Base-by-base conservation (phyloP, 2,329 filamentous ascomycete species). In the Pseudocercospora vitis region DNA sequence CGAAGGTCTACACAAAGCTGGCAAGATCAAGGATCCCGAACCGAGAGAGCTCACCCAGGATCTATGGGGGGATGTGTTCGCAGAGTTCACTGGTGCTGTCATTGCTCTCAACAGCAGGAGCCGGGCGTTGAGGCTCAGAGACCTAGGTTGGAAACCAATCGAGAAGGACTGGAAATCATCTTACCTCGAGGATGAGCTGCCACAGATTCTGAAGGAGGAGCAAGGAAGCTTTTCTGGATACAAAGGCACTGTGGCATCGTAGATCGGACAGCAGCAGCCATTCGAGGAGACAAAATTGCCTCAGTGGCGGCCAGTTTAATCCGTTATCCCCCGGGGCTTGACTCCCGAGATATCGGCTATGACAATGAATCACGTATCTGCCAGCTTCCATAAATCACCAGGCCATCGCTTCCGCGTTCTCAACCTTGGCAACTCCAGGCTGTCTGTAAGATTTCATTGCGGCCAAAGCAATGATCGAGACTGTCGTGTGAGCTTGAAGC, bases 81-180 rank as follows among this genome's bases (percentile, higher is more conserved):
- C 66, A 4, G 63, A 67, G 7, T 68, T 60, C 33, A 74, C 74
- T 3, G 58, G 58, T 3, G 56, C 65, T 6, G 70, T 73, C 1
- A 61, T 77, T 33, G 77, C 76, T 0, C 53, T 70, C 28, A 78
- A 78, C 57, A 70, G 70, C 18, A 67, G 76, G 26, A 74, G 68
- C 58, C 66, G 74, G 3, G 76, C 74, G 1, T 70, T 71, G n/a
- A 68, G 77, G 40, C 58, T 79, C 58, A 63, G 74, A 14, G 65
- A 68, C 54, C 50, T 79, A 52, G 75, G 76, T 0, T 79, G 76
- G 77, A 61, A 71, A 61, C 70, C 77, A 0, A 62, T 57, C 8
- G 75, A 78, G 66, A 78, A 77, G 66, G 65, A 64, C 5, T 72
- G 71, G 59, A 65, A 61, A 56, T 63, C 69, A 16, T 72, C 69